Percentiles rank a stretch among this genome's conserved stretches.
Conservation (phyloP, 2,329 filamentous ascomycete species). For the Chaetomiaceae sp. region DNA sequence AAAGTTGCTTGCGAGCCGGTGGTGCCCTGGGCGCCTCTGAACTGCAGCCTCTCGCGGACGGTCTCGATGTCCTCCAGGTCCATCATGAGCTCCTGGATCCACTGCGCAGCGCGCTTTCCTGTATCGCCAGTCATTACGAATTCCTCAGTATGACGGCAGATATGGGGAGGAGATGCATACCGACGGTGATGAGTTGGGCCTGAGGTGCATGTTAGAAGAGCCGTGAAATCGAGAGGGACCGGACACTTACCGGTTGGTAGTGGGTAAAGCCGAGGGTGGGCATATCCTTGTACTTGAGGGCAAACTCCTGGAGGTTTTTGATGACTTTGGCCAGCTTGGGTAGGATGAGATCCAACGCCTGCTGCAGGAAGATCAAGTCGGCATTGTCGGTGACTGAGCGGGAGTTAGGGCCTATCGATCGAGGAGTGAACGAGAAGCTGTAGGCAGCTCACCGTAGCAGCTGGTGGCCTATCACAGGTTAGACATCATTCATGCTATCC, state of each 20-base stretch:
- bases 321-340: conserved; percentile 76
- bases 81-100: conserved; percentile 62
- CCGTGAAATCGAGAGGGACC: too few species aligned
- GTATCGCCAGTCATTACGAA: not conserved
- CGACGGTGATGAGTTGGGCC: conserved; percentile 58
- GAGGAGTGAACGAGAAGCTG: not conserved
- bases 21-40: conserved; percentile 64
- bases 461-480: conserved; percentile 27
- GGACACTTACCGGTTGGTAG: conserved; percentile 43
- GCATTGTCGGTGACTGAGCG: conserved; percentile 61
- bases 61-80: conserved; percentile 70
- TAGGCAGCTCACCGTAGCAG: conserved; percentile 35
- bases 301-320: conserved; percentile 65
- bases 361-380: conserved; percentile 64
- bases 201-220: not conserved
- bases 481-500: not conserved
- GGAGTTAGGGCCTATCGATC: too few species aligned
- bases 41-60: conserved; percentile 61
- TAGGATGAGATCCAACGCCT: conserved; percentile 64
- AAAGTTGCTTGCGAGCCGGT: conserved; percentile 77
- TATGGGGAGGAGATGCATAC: not conserved
- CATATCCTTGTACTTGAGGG: conserved; percentile 60
- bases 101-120: conserved; percentile 61
- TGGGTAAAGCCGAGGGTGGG: conserved; percentile 75
- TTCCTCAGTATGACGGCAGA: too few species aligned